Base-by-base conservation (phyloP, 768 basidiomycete species). In the Hebeloma cylindrosporum region DNA sequence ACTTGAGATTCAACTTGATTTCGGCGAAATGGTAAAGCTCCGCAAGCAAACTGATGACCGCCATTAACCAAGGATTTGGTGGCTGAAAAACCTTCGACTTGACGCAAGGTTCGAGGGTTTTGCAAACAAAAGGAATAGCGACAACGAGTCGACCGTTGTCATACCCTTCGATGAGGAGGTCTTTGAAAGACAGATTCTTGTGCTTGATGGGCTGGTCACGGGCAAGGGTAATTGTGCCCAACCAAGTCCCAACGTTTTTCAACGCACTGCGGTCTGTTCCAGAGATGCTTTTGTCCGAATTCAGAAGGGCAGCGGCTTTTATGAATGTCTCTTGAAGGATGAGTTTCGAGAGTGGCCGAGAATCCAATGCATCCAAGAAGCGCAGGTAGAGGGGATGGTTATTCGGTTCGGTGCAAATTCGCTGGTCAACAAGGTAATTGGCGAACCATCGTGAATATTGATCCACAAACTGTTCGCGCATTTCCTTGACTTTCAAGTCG, bases 11-110 rank as follows among this genome's bases (percentile, higher is more conserved):
- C 43, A 98, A 73, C 68, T 95, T 95, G 50, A 98, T 76, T 56
- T 98, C 94, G 4, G 93, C 95, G 57, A 86, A 94, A 62, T 94
- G 90, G 65, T 99, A 98, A n/a, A 99, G 78, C 63, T 99, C 96
- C 32, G 83, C 89, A 33, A 98, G 79, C 31, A 98, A 74, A 53
- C 87, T 82, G 57, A 98, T 74, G 51, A 99, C 89, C 0, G 89
- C 94, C 87, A 97, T 94, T 38, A 99, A 69, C 96, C 96, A 99
- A 2, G 96, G 96, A 63, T 97, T 99, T 18, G 96, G 96, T 14
- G 93, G 88, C 58, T 79, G 86, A 80, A 99, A 99, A 20, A 98
- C 88, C 52, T 75, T 85, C 23, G 95, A 98, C 60, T 85, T 83
- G 36, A 84, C 78, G 50, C 91, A 93, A 34, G 89, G 89, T 61